Conservation (phyloP, 225 moss, liverwort and hornwort species). For the Marchantia paleacea region DNA sequence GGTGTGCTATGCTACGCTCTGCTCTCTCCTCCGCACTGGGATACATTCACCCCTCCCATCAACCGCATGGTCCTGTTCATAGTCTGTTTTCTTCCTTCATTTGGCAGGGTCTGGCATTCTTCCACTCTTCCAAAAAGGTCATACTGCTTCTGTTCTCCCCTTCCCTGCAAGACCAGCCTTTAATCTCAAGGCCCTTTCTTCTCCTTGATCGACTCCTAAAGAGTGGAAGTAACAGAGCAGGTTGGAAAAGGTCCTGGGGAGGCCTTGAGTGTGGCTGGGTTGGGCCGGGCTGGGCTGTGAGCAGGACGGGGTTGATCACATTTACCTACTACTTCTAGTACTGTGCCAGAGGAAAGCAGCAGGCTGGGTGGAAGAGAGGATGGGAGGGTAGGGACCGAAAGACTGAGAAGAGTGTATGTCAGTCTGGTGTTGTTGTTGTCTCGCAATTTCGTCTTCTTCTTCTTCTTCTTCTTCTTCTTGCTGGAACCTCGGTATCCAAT, state of each 20-base stretch:
- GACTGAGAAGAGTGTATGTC: constrained; percentile 9
- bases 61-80: constrained; percentile 15
- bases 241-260: not conserved
- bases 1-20: not conserved
- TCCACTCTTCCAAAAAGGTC: not conserved
- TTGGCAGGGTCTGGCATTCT: not conserved
- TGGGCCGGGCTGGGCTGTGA: not conserved
- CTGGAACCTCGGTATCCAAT: not conserved
- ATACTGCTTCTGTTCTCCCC: not conserved
- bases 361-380: not conserved
- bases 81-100: not conserved
- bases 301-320: not conserved
- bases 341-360: not conserved
- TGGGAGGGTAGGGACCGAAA: not conserved
- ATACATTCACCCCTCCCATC: not conserved
- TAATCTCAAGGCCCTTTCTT: not conserved
- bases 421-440: not conserved
- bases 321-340: not conserved
- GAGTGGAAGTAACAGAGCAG: not conserved
- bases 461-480: not conserved
- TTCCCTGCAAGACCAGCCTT: not conserved
- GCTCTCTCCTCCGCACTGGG: not conserved
- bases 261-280: not conserved
- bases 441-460: not conserved
- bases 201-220: not conserved